Percentiles rank a stretch among this genome's conserved stretches.
phyloP scores from a whole-genome alignment of 2,329 filamentous ascomycete species.

The Pestalotiopsis sp. region DNA sequence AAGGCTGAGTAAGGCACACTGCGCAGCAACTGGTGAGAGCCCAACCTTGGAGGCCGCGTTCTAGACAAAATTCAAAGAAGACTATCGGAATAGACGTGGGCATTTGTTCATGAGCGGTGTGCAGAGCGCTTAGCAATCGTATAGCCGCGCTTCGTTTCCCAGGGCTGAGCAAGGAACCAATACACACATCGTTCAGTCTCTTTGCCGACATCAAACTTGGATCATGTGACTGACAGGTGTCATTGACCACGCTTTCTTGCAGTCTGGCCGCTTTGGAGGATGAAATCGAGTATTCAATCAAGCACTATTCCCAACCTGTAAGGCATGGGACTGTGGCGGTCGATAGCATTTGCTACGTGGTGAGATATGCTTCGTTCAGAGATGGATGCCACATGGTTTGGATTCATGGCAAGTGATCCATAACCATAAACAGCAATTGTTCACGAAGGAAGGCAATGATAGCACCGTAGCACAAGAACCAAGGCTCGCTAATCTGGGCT shows the following conservation, averaged over 20 bases:
- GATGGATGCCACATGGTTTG: background rate
- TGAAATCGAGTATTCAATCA: background rate
- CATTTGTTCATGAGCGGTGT: constrained; percentile 5
- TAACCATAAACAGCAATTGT: background rate
- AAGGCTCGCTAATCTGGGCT: background rate
- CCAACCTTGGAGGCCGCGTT: background rate
- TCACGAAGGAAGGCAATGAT: background rate
- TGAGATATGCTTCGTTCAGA: background rate
- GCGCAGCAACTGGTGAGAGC: background rate
- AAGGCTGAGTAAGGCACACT: background rate
- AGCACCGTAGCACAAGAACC: background rate
- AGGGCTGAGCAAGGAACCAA: background rate
- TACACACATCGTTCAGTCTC: background rate
- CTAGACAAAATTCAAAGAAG: background rate
- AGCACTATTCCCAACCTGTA: background rate
- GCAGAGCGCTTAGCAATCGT: constrained; percentile 4
- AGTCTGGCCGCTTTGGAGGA: background rate
- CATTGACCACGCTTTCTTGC: background rate
- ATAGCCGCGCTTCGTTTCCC: background rate
- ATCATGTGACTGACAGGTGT: constrained; percentile 2
- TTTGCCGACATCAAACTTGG: background rate
- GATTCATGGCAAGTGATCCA: background rate
- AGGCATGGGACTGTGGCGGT: background rate
- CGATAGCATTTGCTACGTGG: background rate
- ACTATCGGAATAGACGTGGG: background rate